Base-by-base conservation (phyloP, 2,329 filamentous ascomycete genomes). In the Trichoderma atroviride region DNA sequence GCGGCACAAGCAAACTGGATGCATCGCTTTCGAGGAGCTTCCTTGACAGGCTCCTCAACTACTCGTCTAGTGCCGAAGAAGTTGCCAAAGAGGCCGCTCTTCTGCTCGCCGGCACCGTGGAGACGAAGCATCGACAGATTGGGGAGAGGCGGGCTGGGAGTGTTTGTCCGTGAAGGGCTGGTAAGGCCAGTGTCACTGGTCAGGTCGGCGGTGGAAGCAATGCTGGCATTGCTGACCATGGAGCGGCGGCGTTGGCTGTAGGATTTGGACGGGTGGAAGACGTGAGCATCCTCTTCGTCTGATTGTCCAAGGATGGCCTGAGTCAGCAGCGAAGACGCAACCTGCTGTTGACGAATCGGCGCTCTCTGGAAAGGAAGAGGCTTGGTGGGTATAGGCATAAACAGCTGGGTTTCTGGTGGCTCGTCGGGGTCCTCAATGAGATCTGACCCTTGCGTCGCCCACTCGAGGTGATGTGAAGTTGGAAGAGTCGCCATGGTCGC, bases 181-280 rank as follows among this genome's bases (percentile, higher is more conserved):
- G 94, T 97, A 70, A 96, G 83, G 70, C 93, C 94, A 69, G 92
- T 96, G 76, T 97, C 96, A 80, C 94, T 97, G n/a, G 94, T 97
- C 69, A 98, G 85, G 73, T 97, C 95, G 47, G 92, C 92, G 3
- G 93, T 96, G 1, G 94, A 97, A 57, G 92, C 86, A 70, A 91
- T 82, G 81, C 94, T 97, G 73, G 89, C 83, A 76, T 91, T 95
- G 83, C 93, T 96, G 78, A 90, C 91, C 74, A 91, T 89, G 70
- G 92, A 95, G 70, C 89, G 84, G 74, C 86, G 82, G 70, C 86
- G 81, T 40, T 80, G 78, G 27, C 76, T 78, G 65, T 75, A 76
- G n/a, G 75, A 79, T 40, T 79, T 78, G 56, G 76, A 74, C 57
- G 79, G 81, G 65, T 80, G 70, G 5, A 77, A 81, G 65, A 80